Evolutionary conservation across 306 rosid genomes (phyloP).

Genomic region (Dicorynia guianensis): DNA sequence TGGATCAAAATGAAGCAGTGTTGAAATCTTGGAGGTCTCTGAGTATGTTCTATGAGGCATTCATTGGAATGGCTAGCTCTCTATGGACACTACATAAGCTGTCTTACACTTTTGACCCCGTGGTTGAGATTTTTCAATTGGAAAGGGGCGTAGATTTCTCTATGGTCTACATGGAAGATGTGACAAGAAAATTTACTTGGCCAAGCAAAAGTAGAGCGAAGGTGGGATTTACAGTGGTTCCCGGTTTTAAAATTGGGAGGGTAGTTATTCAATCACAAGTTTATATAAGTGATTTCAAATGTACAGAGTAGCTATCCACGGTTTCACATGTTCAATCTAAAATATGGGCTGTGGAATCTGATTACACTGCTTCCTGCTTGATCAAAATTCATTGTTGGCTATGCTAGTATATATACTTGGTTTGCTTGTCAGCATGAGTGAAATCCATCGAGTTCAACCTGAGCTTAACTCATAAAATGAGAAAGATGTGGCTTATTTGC

Average conservation of each 20-base stretch:
- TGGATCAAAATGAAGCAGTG: slow-evolving; percentile 73
- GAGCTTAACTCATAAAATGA: slow-evolving; percentile 10
- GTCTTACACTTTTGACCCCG: slow-evolving; percentile 79
- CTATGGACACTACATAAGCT: slow-evolving; percentile 89
- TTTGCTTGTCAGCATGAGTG: slow-evolving; percentile 23
- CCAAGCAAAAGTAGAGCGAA: slow-evolving; percentile 72
- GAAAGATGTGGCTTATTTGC: slow-evolving; percentile 28
- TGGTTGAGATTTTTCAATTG: slow-evolving; percentile 81
- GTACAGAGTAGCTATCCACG: slow-evolving; percentile 45
- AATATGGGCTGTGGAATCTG: slow-evolving; percentile 15
- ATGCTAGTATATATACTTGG: slow-evolving; percentile 13
- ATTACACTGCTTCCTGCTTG: slow-evolving; percentile 25
- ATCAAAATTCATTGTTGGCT: slow-evolving; percentile 29
- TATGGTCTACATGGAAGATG: slow-evolving; percentile 87
- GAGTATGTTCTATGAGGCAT: slow-evolving; percentile 86
- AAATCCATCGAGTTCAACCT: slow-evolving; percentile 24
- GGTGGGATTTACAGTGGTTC: slow-evolving; percentile 91
- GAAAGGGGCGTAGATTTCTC: slow-evolving; percentile 89
- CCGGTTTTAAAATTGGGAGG: slow-evolving; percentile 81
- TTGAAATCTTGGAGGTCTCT: slow-evolving; percentile 87
- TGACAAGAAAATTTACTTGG: slow-evolving; percentile 61
- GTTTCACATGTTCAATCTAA: slow-evolving; percentile 30
- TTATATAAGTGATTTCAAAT: slow-evolving; percentile 59
- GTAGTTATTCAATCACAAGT: slow-evolving; percentile 92
- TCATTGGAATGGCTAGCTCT: slow-evolving; percentile 90